phyloP scores from a whole-genome alignment of 2,329 filamentous ascomycete species.

The Leptosphaerulina australis region DNA sequence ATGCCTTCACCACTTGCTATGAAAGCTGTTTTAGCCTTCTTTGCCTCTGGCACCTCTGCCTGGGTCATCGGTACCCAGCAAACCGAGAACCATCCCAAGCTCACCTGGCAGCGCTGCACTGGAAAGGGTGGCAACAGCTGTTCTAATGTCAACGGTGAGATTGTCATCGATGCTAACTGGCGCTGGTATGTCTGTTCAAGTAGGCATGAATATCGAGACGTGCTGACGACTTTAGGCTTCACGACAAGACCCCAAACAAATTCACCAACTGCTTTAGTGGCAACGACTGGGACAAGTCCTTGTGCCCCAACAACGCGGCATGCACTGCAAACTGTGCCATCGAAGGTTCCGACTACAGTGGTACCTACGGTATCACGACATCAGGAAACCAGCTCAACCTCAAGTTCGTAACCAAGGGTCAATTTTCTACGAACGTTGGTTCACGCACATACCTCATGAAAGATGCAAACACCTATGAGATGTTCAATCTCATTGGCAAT shows the following conservation, averaged over 20 bases:
- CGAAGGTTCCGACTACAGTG: constrained; percentile 49
- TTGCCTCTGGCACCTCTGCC: constrained; percentile 31
- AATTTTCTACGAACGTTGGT: constrained; percentile 49
- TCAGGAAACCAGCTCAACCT: constrained; percentile 59
- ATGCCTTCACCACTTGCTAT: constrained; percentile 34
- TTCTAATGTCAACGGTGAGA: constrained; percentile 39
- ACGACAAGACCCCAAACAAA: constrained; percentile 42
- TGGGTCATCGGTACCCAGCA: constrained; percentile 34
- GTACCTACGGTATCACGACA: constrained; percentile 56
- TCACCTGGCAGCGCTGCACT: constrained; percentile 49
- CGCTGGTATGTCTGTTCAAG: constrained; percentile 34
- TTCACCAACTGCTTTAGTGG: constrained; percentile 50
- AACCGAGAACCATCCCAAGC: constrained; percentile 48
- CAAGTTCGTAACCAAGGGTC: constrained; percentile 61
- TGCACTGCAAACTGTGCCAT: constrained; percentile 47
- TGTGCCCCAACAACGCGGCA: constrained; percentile 43
- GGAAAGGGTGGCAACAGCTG: constrained; percentile 43
- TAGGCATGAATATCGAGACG: accelerated
- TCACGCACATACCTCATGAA: constrained; percentile 47
- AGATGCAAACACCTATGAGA: constrained; percentile 39
- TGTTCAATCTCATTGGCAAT: constrained; percentile 47
- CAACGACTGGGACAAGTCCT: constrained; percentile 49
- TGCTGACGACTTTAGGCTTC: constrained; percentile 33
- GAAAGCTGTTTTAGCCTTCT: constrained; percentile 32
- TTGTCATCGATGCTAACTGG: constrained; percentile 55